These are phyloP conservation scores for Chaetomium olivaceum DNA, from an alignment of 2,329 filamentous ascomycete species.

Conservation along the genomic window DNA sequence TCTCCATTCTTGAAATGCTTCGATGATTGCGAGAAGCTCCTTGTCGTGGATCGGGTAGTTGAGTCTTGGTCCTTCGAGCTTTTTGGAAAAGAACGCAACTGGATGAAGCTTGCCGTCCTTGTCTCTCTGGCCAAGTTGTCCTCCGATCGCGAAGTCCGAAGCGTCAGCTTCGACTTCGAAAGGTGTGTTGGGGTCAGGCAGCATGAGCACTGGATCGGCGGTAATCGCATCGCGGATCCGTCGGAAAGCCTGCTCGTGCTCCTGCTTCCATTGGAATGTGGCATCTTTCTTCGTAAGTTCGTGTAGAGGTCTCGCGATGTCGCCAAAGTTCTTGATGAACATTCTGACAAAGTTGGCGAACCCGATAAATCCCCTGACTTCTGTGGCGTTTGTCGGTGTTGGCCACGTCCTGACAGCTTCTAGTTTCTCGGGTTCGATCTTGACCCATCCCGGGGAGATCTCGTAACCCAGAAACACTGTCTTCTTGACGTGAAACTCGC, in stretches of 20 bases:
- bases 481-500: conserved; percentile 8
- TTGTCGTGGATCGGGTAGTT: no score
- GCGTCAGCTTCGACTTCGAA: not conserved
- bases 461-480: conserved; percentile 7
- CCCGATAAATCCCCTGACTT: conserved; percentile 36
- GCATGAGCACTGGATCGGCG: no score
- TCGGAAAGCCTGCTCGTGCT: not conserved
- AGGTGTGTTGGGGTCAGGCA: not conserved
- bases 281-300: not conserved
- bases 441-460: not conserved
- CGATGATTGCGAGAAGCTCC: no score
- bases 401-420: not conserved
- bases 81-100: not conserved
- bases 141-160: not conserved
- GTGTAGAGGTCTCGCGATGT: not conserved
- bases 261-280: not conserved
- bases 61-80: no score
- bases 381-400: conserved; percentile 11
- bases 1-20: no score
- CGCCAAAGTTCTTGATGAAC: conserved; percentile 4
- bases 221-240: no score
- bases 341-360: conserved; percentile 39
- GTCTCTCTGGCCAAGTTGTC: not conserved
- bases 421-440: conserved; percentile 7
- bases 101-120: not conserved